Base-by-base conservation (phyloP, 1,284 basidiomycete species). In the Sanghuangporus sanghuang region DNA sequence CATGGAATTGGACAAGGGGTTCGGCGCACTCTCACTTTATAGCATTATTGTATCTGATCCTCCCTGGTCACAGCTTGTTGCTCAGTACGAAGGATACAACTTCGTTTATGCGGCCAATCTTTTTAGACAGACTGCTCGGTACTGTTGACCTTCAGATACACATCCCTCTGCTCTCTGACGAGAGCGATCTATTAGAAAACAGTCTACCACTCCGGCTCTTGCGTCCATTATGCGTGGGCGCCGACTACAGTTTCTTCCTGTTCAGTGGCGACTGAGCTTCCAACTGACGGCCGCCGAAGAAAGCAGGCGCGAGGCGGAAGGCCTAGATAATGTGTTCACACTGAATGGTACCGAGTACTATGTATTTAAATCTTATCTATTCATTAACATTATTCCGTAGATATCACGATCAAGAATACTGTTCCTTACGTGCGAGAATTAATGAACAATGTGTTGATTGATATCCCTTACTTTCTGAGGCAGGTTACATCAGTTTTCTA, bases 201-300 rank as follows among this genome's bases (percentile, higher is more conserved):
- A 81, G 69, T 70, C 76, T 0, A 63, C 66, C 9, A 72, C 77
- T 38, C 78, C 79, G 2, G 76, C 78, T 11, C 66, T 81, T 0
- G 68, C 74, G 1, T 77, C 75, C 0, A 77, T 81, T 52, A 77
- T 80, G 66, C 71, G 78, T 9, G 70, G 77, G 53, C 71, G 78
- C 6, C 75, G 79, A 44, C 72, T 78, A 3, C 79, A 81, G 66
- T 77, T 85, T 39, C 70, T 85, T 2, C 83, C 82, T 0, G 76
- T 85, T 5, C 79, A 80, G 66, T 85, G 83, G 83, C 73, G 82
- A 35, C 77, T 80, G 1, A 77, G 73, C 7, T 71, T 84, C 21
- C 71, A 79, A 48, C 70, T 81, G 11, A 75, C 74, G 39, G 71
- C 77, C 18, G 73, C 75, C 21, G 74, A 76, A 50, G 75, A 76